Base-by-base conservation (phyloP, 805 yeast genomes). In the Yarrowia alimentaria region DNA sequence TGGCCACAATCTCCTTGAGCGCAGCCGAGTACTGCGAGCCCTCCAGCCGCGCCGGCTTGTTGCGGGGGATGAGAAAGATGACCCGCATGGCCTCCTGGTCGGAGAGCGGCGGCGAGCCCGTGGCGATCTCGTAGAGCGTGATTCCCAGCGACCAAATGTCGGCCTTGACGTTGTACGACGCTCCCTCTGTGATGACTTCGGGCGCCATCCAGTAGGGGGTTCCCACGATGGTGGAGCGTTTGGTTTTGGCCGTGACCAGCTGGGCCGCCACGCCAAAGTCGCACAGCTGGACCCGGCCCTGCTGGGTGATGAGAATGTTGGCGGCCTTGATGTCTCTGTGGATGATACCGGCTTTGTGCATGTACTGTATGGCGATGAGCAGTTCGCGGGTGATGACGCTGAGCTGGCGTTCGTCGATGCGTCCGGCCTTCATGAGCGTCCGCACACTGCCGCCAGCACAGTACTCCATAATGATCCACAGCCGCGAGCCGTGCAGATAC, bases 231-330 rank as follows among this genome's bases (percentile, higher is more conserved):
- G 99, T 93, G 26, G 91, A 85, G 59, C 99, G 74, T 63, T 89
- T 87, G 37, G 82, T 65, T 14, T 81, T 79, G 29, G 82, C 76
- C 28, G 90, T 75, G 2, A 94, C 79, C 34, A 90, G 71, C 63
- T 88, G 91, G 1, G 97, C 97, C 0, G 99, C 99, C 17, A 94
- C 99, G 24, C 99, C 99, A 68, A 93, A 93, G 66, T 93, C 99
- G 73, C 98, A 91, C 35, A 93, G 75, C 61, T 86, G 87, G 4
- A 94, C 95, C 48, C 76, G 78, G 5, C 99, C 99, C 40, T 86
- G 94, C 58, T 85, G 86, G 3, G 90, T 78, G 48, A 93, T 84
- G 55, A 93, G 74, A 10, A 93, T 87, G 64, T 93, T 93, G 0
- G 99, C 99, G 1, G 98, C 96, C 66, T 93, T 93, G 60, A 93